Base-by-base conservation (phyloP, 2,329 filamentous ascomycete genomes). In the Endocalyx cinctus region DNA sequence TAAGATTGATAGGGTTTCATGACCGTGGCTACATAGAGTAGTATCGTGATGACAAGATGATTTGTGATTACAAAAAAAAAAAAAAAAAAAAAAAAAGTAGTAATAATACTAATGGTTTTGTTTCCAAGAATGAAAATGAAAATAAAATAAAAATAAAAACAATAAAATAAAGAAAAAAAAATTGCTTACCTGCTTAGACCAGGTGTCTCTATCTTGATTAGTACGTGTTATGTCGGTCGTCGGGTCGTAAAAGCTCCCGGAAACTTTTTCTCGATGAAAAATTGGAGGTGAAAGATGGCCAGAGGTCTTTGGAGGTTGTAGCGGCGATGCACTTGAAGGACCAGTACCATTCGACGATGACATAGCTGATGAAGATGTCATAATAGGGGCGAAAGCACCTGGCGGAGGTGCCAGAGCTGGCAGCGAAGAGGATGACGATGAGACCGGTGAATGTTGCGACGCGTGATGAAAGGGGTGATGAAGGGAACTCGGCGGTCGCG, bases 171-270 rank as follows among this genome's bases (percentile, higher is more conserved):
- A 38, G 31, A 14, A 16, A n/a, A 23, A 27, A 33, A 26, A 27
- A 17, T 31, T 28, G 44, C 54, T 51, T 48, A 57, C 55, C 49
- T 50, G 52, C 41, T 54, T 57, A 7, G 52, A 52, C 51, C 54
- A 52, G 39, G 41, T 48, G 33, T 65, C 62, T 16, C 58, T 51
- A 17, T 57, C 50, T 34, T 54, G 52, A 38, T 60, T 57, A 42
- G 65, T 57, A 38, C 58, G 55, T 17, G 63, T 63, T 7, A 63
- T 63, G 41, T 66, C 63, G 15, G 63, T 63, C 28, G 64, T 58
- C 25, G 63, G 64, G 45, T 67, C 63, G 54, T 67, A 67, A 39
- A 66, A 66, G 46, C 59, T 64, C 36, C 62, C 60, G 8, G 59
- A 50, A 6, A 56, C 53, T 49, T 64, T 65, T 33, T 66, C 61